Conservation (phyloP, 1,284 basidiomycete genomes). For the Moesziomyces globuligerus region DNA sequence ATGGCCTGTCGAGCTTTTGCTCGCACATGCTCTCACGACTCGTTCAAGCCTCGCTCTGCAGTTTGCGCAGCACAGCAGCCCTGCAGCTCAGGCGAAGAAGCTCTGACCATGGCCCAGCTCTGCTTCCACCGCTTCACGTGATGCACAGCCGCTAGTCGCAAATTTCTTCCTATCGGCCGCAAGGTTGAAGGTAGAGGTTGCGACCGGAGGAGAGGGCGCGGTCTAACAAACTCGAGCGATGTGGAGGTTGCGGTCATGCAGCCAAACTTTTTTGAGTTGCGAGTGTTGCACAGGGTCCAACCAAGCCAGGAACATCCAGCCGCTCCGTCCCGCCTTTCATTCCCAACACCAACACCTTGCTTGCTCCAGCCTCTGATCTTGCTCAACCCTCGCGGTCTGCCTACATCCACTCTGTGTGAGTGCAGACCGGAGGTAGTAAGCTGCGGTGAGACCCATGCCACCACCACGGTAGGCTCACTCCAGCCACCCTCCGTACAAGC, state of each 20-base stretch:
- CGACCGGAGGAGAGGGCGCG: no score
- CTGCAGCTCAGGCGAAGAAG: slow-evolving; percentile 6
- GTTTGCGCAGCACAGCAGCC: background rate
- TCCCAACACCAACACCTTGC: slow-evolving; percentile 2
- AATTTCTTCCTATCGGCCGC: slow-evolving; percentile 43
- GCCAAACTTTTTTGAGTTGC: slow-evolving; percentile 4
- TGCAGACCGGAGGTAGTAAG: slow-evolving; percentile 15
- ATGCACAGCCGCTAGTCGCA: slow-evolving; percentile 6
- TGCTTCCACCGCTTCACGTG: slow-evolving; percentile 35
- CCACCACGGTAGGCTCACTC: background rate
- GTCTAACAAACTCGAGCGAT: background rate
- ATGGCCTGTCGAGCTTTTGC: no score
- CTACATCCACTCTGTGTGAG: slow-evolving; percentile 13
- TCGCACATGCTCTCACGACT: no score
- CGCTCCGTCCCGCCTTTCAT: slow-evolving; percentile 28
- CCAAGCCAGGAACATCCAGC: slow-evolving; percentile 17
- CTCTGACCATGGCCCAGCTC: background rate
- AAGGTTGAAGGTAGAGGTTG: no score
- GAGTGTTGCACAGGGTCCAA: background rate
- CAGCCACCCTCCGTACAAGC: slow-evolving; percentile 8
- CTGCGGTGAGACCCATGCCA: background rate
- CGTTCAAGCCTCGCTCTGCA: background rate
- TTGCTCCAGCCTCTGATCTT: background rate
- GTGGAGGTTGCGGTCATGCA: slow-evolving; percentile 5
- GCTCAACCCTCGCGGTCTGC: slow-evolving; percentile 23